A percentile compares a stretch with the other conserved stretches of the same genome.
phyloP scores from a whole-genome alignment of 2,329 filamentous ascomycete species.

The Apiospora saccharicola region DNA sequence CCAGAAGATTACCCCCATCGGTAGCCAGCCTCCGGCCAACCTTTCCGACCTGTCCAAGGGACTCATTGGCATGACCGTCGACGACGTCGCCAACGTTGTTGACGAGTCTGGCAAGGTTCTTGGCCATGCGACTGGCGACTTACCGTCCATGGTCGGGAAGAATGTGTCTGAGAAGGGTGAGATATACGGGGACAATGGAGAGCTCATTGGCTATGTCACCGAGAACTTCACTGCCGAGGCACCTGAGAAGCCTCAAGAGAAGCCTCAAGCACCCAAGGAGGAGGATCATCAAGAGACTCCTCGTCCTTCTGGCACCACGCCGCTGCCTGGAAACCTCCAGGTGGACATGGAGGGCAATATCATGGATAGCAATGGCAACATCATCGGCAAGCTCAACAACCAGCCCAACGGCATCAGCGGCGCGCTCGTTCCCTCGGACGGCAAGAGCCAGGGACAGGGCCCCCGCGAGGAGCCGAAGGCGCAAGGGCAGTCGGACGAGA shows the following conservation, averaged over 20 bases:
- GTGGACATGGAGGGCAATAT: conserved; percentile 56
- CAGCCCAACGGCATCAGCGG: conserved; percentile 50
- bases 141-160: conserved; percentile 62
- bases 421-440: conserved; percentile 22
- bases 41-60: conserved; percentile 47
- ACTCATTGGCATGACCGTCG: conserved; percentile 56
- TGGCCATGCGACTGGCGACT: conserved; percentile 60
- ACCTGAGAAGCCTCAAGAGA: conserved; percentile 23
- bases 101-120: conserved; percentile 58
- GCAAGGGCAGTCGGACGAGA: conserved; percentile 49
- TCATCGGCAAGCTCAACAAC: conserved; percentile 59
- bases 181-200: conserved; percentile 52
- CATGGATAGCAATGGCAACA: conserved; percentile 51
- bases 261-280: conserved; percentile 33
- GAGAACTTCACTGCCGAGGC: conserved; percentile 46
- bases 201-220: conserved; percentile 53
- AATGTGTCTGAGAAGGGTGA: conserved; percentile 55
- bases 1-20: conserved; percentile 51
- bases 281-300: conserved; percentile 34
- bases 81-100: conserved; percentile 63
- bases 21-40: conserved; percentile 40
- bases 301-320: conserved; percentile 28
- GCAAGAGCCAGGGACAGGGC: conserved; percentile 19
- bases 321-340: conserved; percentile 44
- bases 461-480: conserved; percentile 37